Percentiles rank a stretch among this genome's conserved stretches.
These are phyloP conservation scores for Ceratocystis alfenasii DNA, from an alignment of 2,329 filamentous ascomycete species.

Conservation along the genomic window DNA sequence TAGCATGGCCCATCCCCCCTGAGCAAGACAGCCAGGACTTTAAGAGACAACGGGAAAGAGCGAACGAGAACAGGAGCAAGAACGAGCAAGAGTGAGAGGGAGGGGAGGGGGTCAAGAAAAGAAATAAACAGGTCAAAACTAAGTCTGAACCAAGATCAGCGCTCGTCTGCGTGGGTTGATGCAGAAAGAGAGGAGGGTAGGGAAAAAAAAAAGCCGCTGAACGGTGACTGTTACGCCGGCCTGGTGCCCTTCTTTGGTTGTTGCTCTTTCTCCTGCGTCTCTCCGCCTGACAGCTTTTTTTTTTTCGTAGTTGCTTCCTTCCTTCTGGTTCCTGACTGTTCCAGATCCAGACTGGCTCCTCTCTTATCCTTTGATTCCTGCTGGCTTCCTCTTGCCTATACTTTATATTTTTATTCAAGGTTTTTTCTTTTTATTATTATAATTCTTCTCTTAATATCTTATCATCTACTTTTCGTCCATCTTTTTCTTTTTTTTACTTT, in stretches of 20 bases:
- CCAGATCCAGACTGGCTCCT: background rate
- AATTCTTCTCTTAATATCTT: background rate
- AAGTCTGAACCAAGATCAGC: background rate
- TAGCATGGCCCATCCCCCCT: background rate
- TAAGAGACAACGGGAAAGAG: too few species aligned
- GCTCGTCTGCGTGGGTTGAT: background rate
- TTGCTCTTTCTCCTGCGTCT: background rate
- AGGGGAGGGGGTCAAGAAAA: background rate
- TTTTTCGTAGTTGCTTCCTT: constrained; percentile 2
- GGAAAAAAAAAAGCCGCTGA: background rate
- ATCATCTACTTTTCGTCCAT: background rate
- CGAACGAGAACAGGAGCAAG: background rate
- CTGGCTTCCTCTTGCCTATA: background rate
- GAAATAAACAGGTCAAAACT: background rate
- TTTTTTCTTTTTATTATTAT: background rate
- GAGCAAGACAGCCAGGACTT: background rate
- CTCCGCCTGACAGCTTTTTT: background rate
- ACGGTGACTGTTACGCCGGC: background rate
- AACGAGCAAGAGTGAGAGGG: too few species aligned
- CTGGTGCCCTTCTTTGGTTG: background rate
- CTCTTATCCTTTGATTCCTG: background rate
- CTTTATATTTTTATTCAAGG: background rate
- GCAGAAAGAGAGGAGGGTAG: background rate
- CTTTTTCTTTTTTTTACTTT: too few species aligned
- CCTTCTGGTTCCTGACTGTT: constrained; percentile 2